Evolutionary conservation across 139 green algal species (phyloP).

Genomic region (Chlorella sp.): DNA sequence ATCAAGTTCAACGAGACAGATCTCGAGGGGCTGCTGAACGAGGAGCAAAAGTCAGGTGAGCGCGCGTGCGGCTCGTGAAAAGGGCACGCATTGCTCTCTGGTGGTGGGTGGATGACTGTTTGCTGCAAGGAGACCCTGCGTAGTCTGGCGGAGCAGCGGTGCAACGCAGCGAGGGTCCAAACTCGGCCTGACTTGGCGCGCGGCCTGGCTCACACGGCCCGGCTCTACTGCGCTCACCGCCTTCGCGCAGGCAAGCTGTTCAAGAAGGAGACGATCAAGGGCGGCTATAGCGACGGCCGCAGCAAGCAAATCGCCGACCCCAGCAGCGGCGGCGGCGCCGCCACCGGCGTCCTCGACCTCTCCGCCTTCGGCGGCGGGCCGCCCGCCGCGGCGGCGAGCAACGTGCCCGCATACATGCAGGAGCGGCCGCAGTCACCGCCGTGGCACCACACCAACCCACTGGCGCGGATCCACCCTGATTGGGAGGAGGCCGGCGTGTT

Average conservation of each 20-base stretch:
- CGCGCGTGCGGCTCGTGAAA: too few relatives aligned
- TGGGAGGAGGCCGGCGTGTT: slow-evolving; percentile 44
- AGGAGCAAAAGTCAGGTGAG: slow-evolving; percentile 2
- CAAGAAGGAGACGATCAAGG: slow-evolving; percentile 28
- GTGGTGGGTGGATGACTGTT: neutral
- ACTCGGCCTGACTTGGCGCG: too few relatives aligned
- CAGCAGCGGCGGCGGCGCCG: neutral
- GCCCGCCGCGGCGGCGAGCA: neutral
- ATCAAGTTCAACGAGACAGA: slow-evolving; percentile 26
- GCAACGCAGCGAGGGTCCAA: too few relatives aligned
- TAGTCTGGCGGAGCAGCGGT: too few relatives aligned
- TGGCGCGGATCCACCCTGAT: slow-evolving; percentile 42
- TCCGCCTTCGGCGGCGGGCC: neutral
- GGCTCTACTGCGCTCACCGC: too few relatives aligned
- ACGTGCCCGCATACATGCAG: slow-evolving; percentile 8
- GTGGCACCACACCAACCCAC: slow-evolving; percentile 45
- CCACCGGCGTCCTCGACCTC: neutral
- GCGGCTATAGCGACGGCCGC: slow-evolving; percentile 12
- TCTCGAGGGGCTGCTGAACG: slow-evolving; percentile 1
- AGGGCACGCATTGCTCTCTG: too few relatives aligned
- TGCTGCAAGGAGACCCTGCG: neutral
- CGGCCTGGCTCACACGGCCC: too few relatives aligned
- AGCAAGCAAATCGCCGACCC: slow-evolving; percentile 5
- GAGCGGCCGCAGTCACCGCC: slow-evolving; percentile 33
- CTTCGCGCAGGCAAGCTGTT: slow-evolving; percentile 14